Conservation (phyloP, 352 stramenopile species). For the Phytophthora foliorum region DNA sequence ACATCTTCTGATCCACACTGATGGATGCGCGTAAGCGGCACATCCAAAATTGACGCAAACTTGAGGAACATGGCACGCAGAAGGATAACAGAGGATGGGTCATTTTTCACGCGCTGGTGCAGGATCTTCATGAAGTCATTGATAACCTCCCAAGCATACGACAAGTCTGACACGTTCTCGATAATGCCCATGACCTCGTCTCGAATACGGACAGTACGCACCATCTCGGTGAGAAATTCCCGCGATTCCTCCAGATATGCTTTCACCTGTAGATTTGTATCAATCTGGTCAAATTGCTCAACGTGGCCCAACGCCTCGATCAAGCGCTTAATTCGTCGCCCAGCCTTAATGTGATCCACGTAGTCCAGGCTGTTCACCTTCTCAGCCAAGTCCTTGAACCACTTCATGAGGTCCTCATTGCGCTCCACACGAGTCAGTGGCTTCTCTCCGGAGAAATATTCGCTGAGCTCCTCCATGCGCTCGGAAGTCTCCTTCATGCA, state of each 20-base stretch:
- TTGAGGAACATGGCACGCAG: constrained; percentile 96
- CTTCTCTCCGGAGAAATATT: constrained; percentile 96
- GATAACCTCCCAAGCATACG: constrained; percentile 96
- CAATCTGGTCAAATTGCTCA: constrained; percentile 97
- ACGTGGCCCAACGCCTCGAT: constrained; percentile 95
- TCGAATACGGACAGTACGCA: constrained; percentile 94
- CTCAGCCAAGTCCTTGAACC: constrained; percentile 93
- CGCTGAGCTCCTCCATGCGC: constrained; percentile 93
- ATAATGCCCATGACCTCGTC: constrained; percentile 94
- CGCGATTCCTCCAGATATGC: constrained; percentile 93
- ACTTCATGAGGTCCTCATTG: constrained; percentile 94
- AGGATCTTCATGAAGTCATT: constrained; percentile 96
- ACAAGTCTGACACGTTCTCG: constrained; percentile 95
- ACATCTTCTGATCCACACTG: constrained; percentile 94
- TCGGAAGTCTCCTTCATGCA: constrained; percentile 91
- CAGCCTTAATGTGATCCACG: constrained; percentile 94
- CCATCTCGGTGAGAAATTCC: constrained; percentile 95
- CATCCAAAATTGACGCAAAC: constrained; percentile 95
- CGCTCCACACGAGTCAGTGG: constrained; percentile 93
- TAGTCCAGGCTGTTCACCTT: constrained; percentile 94
- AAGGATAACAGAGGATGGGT: constrained; percentile 94
- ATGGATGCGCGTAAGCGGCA: constrained; percentile 93
- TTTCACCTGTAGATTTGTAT: constrained; percentile 96
- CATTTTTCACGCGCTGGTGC: constrained; percentile 93
- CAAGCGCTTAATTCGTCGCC: constrained; percentile 94